phyloP scores from a whole-genome alignment of 768 basidiomycete species.

The Trichaptum fuscoviolaceum region DNA sequence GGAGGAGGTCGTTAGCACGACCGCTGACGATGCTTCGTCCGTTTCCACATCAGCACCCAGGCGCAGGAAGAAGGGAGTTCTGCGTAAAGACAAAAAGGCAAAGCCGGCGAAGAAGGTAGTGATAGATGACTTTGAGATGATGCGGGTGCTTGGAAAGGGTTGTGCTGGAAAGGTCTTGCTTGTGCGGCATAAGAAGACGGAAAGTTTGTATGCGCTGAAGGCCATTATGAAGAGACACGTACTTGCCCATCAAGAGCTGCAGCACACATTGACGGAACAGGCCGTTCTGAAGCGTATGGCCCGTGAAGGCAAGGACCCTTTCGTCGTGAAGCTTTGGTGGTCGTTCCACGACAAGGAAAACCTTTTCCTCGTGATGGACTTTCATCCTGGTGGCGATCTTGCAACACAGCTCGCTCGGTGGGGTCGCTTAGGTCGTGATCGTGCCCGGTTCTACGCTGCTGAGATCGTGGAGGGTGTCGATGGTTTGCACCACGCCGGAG shows the following conservation, averaged over 20 bases:
- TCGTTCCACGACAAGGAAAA: constrained; percentile 98
- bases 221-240: constrained; percentile 98
- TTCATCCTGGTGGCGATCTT: constrained; percentile 93
- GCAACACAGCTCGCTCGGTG: constrained; percentile 96
- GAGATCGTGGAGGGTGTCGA: constrained; percentile 97
- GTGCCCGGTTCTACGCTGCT: constrained; percentile 94
- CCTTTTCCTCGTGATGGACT: constrained; percentile 96
- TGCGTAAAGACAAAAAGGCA: constrained; percentile 48
- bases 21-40: constrained; percentile 65
- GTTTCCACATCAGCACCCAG: constrained; percentile 48
- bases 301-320: constrained; percentile 82
- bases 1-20: constrained; percentile 3
- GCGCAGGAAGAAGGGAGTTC: constrained; percentile 50
- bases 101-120: constrained; percentile 47
- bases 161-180: constrained; percentile 96
- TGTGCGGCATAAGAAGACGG: constrained; percentile 70
- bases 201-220: constrained; percentile 86
- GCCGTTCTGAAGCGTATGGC: constrained; percentile 93
- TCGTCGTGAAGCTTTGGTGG: constrained; percentile 95
- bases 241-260: constrained; percentile 91
- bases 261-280: constrained; percentile 95
- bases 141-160: constrained; percentile 94
- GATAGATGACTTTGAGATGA: constrained; percentile 94
- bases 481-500: constrained; percentile 87
- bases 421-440: constrained; percentile 89